Conservation (phyloP, 768 basidiomycete species). For the Leccinum boreale region DNA sequence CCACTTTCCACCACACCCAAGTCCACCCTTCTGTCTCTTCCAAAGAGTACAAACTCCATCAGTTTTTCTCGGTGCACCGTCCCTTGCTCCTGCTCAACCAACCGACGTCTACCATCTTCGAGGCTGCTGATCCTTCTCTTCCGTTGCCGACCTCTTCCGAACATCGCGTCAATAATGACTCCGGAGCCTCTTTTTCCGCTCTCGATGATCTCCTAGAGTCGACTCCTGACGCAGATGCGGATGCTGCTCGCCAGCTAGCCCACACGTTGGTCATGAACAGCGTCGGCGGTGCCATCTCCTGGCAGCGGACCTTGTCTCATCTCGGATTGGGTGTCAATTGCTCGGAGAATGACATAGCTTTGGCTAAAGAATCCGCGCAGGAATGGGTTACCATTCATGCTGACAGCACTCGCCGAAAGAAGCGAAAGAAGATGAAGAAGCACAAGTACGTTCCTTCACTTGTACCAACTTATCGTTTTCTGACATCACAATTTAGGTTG, state of each 20-base stretch:
- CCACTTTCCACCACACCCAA: slow-evolving; percentile 12
- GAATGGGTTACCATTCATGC: slow-evolving; percentile 65
- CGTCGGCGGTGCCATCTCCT: slow-evolving; percentile 57
- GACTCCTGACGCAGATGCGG: slow-evolving; percentile 70
- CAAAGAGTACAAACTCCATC: slow-evolving; percentile 75
- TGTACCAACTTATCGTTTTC: slow-evolving; percentile 3
- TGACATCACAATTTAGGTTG: slow-evolving; percentile 46
- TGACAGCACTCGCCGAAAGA: slow-evolving; percentile 83
- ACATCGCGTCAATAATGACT: slow-evolving; percentile 27
- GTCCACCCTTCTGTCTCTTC: slow-evolving; percentile 57
- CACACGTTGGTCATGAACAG: slow-evolving; percentile 67
- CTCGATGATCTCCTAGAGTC: slow-evolving; percentile 47
- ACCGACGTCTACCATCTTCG: slow-evolving; percentile 55
- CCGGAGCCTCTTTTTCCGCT: slow-evolving; percentile 21
- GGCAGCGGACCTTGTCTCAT: slow-evolving; percentile 64
- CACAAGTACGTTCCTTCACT: slow-evolving; percentile 67
- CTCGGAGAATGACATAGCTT: slow-evolving; percentile 47
- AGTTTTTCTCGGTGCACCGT: slow-evolving; percentile 81
- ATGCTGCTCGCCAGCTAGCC: slow-evolving; percentile 76
- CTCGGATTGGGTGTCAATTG: slow-evolving; percentile 58
- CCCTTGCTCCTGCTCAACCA: slow-evolving; percentile 70
- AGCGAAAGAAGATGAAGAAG: slow-evolving; percentile 94
- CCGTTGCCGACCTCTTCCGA: slow-evolving; percentile 18
- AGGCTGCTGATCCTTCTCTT: slow-evolving; percentile 24
- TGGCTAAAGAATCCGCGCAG: slow-evolving; percentile 52